Base-by-base conservation (phyloP, 441 rosid species). In the Brassica hybrid region DNA sequence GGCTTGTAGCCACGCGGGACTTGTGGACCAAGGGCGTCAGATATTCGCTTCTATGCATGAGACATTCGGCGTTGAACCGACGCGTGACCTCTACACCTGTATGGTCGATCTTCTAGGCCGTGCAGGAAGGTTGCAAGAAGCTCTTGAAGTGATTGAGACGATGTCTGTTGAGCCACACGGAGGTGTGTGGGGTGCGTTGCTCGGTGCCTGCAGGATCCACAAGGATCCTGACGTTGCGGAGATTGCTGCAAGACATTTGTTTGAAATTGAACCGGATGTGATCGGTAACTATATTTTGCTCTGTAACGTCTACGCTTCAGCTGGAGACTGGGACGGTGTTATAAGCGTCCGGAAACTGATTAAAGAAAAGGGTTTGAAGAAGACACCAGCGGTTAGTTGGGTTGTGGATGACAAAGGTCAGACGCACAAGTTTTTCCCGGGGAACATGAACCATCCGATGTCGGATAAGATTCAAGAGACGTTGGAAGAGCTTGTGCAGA, bases 141-240 rank as follows among this genome's bases (percentile, higher is more conserved):
- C 98, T 5, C 86, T 89, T 16, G 85, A 88, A 54, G 76, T 92
- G 73, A 85, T 79, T 11, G 48, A 83, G 72, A 84, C 79, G 8
- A 90, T 94, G 91, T 83, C 91, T 1, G 63, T 80, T 38, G 73
- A 92, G 58, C 89, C 94, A 67, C 82, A 84, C 72, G 92, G 82
- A 54, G 91, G 88, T 36, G 90, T 88, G 18, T 94, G 97, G 98
- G 98, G 98, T 66, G 97, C 98, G 17, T 79, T 94, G 66, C 95
- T 94, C 9, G 96, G 97, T 73, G 94, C 97, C 34, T 94, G 95
- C 66, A 86, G 85, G 34, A 85, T 86, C 68, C 91, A 92, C 78
- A 62, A 78, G n/a, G 75, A 88, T 79, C 87, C 94, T 11, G 94
- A 91, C 57, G 76, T 91, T 38, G 98, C 96, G 62, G 79, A 80